Percentiles rank a stretch among this genome's conserved stretches.
phyloP scores from a whole-genome alignment of 192 early-diverging fungal genomes.

The Geosiphon pyriformis region DNA sequence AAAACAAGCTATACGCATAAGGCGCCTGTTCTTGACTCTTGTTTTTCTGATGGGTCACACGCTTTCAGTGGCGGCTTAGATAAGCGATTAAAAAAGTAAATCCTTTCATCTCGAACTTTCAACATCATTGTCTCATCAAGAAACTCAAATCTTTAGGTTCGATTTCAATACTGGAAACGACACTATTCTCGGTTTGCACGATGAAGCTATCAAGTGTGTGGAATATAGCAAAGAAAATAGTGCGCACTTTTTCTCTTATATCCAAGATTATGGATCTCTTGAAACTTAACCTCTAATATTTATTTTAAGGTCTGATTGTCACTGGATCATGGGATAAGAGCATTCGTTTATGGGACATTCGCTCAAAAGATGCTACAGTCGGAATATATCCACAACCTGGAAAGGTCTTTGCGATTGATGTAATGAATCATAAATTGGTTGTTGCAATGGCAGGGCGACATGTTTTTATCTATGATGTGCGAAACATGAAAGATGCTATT shows the following conservation, averaged over 20 bases:
- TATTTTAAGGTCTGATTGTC: conserved; percentile 52
- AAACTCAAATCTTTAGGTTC: conserved; percentile 37
- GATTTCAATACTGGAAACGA: conserved; percentile 56
- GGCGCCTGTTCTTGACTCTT: conserved; percentile 73
- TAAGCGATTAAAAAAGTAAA: conserved; percentile 55
- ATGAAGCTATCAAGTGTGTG: conserved; percentile 68
- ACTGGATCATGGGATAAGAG: conserved; percentile 93
- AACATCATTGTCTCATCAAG: not conserved
- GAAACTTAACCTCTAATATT: not conserved
- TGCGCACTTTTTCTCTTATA: conserved; percentile 20
- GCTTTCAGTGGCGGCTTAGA: conserved; percentile 79
- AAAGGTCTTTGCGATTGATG: conserved; percentile 85
- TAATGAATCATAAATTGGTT: conserved; percentile 62
- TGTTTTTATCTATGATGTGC: conserved; percentile 79
- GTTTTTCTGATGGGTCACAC: conserved; percentile 55
- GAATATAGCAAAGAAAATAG: conserved; percentile 49
- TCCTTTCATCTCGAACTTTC: not conserved
- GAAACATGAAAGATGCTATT: conserved; percentile 70
- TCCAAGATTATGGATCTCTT: not conserved
- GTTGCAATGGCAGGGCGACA: conserved; percentile 78
- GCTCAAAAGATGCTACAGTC: conserved; percentile 34
- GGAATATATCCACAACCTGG: conserved; percentile 54
- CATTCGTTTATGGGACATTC: conserved; percentile 72
- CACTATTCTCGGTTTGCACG: conserved; percentile 69
- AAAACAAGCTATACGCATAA: conserved; percentile 60